Evolutionary conservation across 169 alveolate species (phyloP), one percentile per base, ranked within the genome.

Genomic region (Plasmodium falciparum): DNA sequence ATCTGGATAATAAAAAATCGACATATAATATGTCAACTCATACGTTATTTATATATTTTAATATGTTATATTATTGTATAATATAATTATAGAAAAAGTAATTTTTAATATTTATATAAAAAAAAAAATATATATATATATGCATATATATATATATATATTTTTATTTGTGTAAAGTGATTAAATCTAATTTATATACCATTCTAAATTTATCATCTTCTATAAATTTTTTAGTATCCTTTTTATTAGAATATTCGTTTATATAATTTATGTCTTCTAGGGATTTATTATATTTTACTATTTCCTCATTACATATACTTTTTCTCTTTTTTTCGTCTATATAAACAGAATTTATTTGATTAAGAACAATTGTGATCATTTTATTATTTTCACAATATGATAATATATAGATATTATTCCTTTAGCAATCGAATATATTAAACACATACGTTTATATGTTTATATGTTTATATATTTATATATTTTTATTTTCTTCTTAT

Each of bases 281-380:
- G 6, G 73, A 69, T 22, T 50, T 47, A 13, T 50, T 47, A 69
- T 29, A 43, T 62, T 67, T 67, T 67, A 52, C 45, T 43, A 62
- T 67, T 33, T 63, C 15, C 12, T 56, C 61, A 43, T 66, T 67
- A 54, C 15, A 49, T 15, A 13, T 45, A 2, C 33, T 52, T 20
- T 80, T 50, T 56, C 58, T 80, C 39, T 56, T 69, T 61, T 69
- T 80, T 61, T 66, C 90, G 6, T 39, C 47, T 39, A 39, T 39
- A 39, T 39, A 39, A 39, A 39, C 9, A 39, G 47, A 39, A 39
- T 39, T 39, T 39, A 39, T 5, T 39, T 39, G 47, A 39, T 39
- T 39, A 39, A 39, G 47, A 39, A 39, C 2, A 39, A 5, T 39
- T 39, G 47, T 5, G 47, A 39, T 39, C 47, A 39, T 39, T 39